Base-by-base conservation (phyloP, 495 filamentous ascomycete genomes). In the Hypoxylon cercidicola region DNA sequence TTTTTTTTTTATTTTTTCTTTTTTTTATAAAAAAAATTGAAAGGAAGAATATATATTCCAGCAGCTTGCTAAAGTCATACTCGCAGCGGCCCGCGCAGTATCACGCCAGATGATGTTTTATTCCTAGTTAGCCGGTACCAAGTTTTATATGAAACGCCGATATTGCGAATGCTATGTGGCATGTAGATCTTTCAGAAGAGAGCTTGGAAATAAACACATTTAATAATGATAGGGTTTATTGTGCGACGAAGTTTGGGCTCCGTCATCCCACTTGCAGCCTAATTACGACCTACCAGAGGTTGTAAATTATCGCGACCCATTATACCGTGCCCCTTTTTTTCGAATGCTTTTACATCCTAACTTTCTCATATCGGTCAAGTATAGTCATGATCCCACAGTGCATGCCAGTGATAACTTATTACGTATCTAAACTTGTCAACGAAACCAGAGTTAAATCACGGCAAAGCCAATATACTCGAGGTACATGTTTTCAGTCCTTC, bases 161-260 rank as follows among this genome's bases (percentile, higher is more conserved):
- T 59, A 43, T 18, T 49, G 46, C 18, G 35, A 50, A 37, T 37
- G 43, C n/a, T 8, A 58, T 55, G 49, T 65, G 25, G 44, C 21
- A 64, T 20, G 18, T 3, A 13, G 37, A 32, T 46, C 39, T 52
- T 25, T 6, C 47, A 44, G 34, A 55, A 55, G n/a, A 34, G 18
- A 25, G 20, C 15, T 34, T 37, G 13, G 34, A n/a, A 37, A n/a
- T 37, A 32, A 2, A 20, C 16, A 34, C 5, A 30, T 47, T 30
- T 47, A 25, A n/a, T 40, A 23, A 47, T 15, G 43, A 61, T 47
- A 48, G 23, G 25, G 20, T 32, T 34, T 23, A n/a, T 35, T 40
- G 48, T 53, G 23, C 32, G 20, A 61, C 34, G 41, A 55, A 21
- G 19, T 15, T 32, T 32, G 35, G 46, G 55, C 16, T 35, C 50